Evolutionary conservation across 2,329 filamentous ascomycete genomes (phyloP).

Genomic region (Beauveria varroae): DNA sequence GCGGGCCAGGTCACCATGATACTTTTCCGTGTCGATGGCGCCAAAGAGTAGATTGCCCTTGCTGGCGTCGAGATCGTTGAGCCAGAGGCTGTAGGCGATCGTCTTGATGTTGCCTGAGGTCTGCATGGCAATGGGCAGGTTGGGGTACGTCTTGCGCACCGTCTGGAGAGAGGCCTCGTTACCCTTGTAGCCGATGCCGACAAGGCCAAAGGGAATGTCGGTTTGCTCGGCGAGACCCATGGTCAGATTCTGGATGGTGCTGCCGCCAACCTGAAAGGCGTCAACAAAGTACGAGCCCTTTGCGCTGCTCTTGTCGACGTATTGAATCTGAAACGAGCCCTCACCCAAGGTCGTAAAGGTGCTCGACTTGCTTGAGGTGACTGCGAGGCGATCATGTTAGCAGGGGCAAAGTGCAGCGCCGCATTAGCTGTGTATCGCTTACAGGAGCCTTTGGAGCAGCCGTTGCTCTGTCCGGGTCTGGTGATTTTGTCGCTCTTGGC

Average conservation of each 20-base stretch:
- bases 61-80: slow-evolving; percentile 50
- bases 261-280: slow-evolving; percentile 44
- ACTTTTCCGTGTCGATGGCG: slow-evolving; percentile 73
- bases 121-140: slow-evolving; percentile 59
- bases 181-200: slow-evolving; percentile 52
- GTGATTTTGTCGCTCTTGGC: slow-evolving; percentile 11
- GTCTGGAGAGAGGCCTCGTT: slow-evolving; percentile 39
- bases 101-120: slow-evolving; percentile 56
- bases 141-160: slow-evolving; percentile 34
- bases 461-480: slow-evolving; percentile 18
- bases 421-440: slow-evolving; percentile 17
- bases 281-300: slow-evolving; percentile 53
- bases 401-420: background rate
- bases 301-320: slow-evolving; percentile 53
- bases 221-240: slow-evolving; percentile 52
- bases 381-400: slow-evolving; percentile 29
- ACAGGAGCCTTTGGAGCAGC: slow-evolving; percentile 41
- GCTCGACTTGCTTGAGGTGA: slow-evolving; percentile 35
- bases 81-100: slow-evolving; percentile 65
- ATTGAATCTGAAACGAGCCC: slow-evolving; percentile 48
- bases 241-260: slow-evolving; percentile 45
- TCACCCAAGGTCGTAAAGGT: slow-evolving; percentile 37
- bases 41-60: slow-evolving; percentile 71
- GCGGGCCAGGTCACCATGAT: slow-evolving; percentile 52
- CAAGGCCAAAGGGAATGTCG: slow-evolving; percentile 48